Conservation (phyloP, 768 basidiomycete genomes). For the Pleurotus tuber-regium region DNA sequence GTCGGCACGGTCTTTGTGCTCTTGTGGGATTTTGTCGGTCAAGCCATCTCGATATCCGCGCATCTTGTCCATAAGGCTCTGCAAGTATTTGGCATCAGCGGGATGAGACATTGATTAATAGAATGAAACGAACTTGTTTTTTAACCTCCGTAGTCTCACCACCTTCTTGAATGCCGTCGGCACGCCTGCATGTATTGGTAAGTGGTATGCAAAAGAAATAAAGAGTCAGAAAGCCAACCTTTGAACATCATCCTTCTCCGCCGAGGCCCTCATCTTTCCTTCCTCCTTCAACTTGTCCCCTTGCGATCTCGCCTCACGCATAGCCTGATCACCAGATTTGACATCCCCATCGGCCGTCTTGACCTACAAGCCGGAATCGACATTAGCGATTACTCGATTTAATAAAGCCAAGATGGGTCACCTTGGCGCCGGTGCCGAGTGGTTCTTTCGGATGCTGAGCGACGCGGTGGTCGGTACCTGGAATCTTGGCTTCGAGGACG, state of each 20-base stretch:
- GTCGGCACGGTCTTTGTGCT: conserved; percentile 57
- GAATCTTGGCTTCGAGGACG: conserved; percentile 26
- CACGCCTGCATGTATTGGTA: too few species aligned
- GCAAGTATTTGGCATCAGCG: not conserved
- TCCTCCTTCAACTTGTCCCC: not conserved
- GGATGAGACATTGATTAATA: too few species aligned
- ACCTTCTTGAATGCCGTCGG: not conserved
- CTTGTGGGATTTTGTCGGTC: conserved; percentile 58
- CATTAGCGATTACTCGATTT: too few species aligned
- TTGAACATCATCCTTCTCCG: conserved; percentile 2
- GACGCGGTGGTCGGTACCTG: conserved; percentile 24
- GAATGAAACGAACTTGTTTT: too few species aligned
- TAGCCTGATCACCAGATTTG: conserved; percentile 21
- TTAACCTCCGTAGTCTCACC: conserved; percentile 1
- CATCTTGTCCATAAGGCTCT: not conserved
- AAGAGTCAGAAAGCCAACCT: too few species aligned
- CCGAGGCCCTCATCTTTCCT: not conserved
- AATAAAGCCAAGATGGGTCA: too few species aligned
- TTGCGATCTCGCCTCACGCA: conserved; percentile 12
- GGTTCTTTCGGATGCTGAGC: not conserved
- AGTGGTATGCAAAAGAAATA: too few species aligned
- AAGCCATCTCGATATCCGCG: conserved; percentile 18
- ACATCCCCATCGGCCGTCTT: conserved; percentile 34
- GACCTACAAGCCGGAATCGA: too few species aligned
- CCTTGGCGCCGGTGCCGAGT: not conserved